Evolutionary conservation across 768 basidiomycete species (phyloP), one percentile per base, ranked within the genome.

Genomic region (Macrolepiota dolichaula): DNA sequence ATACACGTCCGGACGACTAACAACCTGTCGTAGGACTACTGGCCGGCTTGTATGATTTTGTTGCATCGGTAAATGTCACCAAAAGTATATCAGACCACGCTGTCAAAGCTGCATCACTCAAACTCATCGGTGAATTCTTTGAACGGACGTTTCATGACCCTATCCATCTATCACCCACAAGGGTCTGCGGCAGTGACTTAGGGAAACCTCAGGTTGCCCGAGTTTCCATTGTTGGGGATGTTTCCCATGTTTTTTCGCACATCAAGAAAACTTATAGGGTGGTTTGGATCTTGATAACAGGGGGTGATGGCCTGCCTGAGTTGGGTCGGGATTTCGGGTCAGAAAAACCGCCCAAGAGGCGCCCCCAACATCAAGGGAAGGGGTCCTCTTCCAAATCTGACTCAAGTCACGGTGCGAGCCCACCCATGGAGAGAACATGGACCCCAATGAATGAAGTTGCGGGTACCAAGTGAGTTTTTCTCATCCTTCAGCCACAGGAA

Each of bases 31-130:
- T 62, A 97, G 96, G 96, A 24, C 86, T 98, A 50, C 78, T 98
- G 56, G 96, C 93, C 19, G 94, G 96, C 10, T 76, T 98, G 44
- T 87, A 88, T 70, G 94, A 98, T 68, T 95, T 95, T 75, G 92
- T 94, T 58, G 84, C 91, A 22, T 72, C 75, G 40, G 70, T 82
- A 57, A 79, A 88, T 69, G 79, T 89, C 59, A 69, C 80, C 42
- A 74, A 72, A 66, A 72, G 77, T 49, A 75, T 78, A 10, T 75
- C 78, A 71, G 51, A 62, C 61, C 65, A 73, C 79, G 59, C 73
- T 79, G 66, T 76, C 72, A 59, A 73, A 68, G 65, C 70, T 55
- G 62, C 70, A 53, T 66, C 72, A 67, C 74, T 74, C 32, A 64
- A 69, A 61, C 72, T 85, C 35, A 72, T 91, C 55, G 75, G 78